Conservation (phyloP, 148 eudicot genomes). For the Fallopia convolvulus region DNA sequence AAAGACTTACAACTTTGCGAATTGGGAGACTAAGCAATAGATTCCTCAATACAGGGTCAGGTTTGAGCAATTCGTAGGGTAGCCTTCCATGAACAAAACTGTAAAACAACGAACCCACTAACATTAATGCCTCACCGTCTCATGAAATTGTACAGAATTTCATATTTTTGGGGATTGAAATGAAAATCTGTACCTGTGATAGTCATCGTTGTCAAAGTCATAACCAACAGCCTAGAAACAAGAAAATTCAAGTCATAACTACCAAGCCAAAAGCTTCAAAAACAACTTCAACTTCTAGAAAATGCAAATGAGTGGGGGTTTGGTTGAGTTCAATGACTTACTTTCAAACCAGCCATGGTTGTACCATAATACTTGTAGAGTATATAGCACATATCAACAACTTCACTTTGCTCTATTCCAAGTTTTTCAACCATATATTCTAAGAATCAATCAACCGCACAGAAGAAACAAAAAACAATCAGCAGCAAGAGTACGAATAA, state of each 20-base stretch:
- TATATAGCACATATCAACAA: constrained; percentile 42
- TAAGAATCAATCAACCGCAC: constrained; percentile 16
- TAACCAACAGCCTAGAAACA: constrained; percentile 70
- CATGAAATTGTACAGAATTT: neutral
- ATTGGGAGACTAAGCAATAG: constrained; percentile 71
- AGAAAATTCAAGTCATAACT: neutral
- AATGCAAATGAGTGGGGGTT: neutral
- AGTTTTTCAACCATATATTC: constrained; percentile 75
- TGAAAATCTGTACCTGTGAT: constrained; percentile 47
- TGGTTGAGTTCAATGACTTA: constrained; percentile 16
- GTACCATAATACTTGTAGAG: constrained; percentile 88
- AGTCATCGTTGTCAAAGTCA: constrained; percentile 79
- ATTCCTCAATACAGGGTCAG: constrained; percentile 57
- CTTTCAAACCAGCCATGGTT: constrained; percentile 94
- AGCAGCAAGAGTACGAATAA: neutral
- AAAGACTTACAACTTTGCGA: constrained; percentile 68
- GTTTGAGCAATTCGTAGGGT: constrained; percentile 75
- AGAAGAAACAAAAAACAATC: neutral
- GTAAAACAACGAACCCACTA: constrained; percentile 8
- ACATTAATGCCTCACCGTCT: neutral
- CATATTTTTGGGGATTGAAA: neutral
- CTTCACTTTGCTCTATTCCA: constrained; percentile 58
- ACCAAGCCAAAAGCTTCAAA: neutral
- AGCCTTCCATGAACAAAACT: constrained; percentile 92
- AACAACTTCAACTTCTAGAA: neutral